A percentile compares a stretch with the other conserved stretches of the same genome.
These are phyloP conservation scores for Aspergillus coremiiformis DNA, from an alignment of 495 filamentous ascomycete species.

Conservation along the genomic window DNA sequence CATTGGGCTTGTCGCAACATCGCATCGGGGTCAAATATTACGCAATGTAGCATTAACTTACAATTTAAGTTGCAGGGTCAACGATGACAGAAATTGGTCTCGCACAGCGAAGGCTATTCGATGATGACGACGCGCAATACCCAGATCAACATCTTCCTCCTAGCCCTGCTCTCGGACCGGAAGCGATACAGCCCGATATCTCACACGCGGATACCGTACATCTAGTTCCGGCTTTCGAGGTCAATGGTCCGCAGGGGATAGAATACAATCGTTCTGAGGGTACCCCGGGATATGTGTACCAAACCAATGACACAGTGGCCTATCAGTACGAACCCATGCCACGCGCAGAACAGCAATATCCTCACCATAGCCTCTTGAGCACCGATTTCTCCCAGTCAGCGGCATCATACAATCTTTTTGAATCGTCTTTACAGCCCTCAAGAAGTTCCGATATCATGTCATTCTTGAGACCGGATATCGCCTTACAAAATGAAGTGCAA, in stretches of 20 bases:
- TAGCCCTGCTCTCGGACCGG: neutral
- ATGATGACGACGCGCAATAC: constrained; percentile 27
- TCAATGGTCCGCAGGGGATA: neutral
- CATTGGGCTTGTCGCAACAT: neutral
- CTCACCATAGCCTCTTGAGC: neutral
- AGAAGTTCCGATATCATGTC: constrained; percentile 1
- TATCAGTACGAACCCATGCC: neutral
- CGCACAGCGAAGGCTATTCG: constrained; percentile 31
- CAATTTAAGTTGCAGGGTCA: constrained; percentile 14
- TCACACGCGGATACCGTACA: neutral
- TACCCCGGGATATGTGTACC: neutral
- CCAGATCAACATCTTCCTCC: neutral
- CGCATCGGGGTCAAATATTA: neutral
- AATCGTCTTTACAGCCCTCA: constrained; percentile 13
- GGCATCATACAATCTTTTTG: constrained; percentile 23
- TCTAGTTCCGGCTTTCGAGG: neutral
- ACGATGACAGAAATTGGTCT: constrained; percentile 37
- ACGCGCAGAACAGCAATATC: neutral
- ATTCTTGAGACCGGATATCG: neutral
- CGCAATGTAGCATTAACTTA: neutral
- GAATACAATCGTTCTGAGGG: neutral
- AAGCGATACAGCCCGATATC: neutral
- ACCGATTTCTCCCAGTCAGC: constrained; percentile 5
- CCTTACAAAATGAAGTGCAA: constrained; percentile 9
- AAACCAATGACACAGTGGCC: neutral